Evolutionary conservation across 1,139 yeast species (phyloP).

Genomic region (Debaryomyces sp.): DNA sequence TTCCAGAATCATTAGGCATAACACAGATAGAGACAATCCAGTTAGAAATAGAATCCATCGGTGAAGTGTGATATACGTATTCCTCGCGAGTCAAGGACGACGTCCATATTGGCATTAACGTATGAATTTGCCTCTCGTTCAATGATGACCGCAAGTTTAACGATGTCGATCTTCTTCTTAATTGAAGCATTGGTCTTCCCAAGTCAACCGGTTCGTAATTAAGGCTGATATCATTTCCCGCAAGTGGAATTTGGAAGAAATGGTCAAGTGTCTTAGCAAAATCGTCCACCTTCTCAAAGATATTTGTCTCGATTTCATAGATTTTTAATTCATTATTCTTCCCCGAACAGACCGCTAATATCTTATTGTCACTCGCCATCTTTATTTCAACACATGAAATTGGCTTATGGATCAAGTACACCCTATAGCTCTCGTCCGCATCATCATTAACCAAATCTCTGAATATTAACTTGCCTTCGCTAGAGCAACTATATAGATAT

Average conservation of each 20-base stretch:
- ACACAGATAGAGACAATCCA: slow-evolving; percentile 28
- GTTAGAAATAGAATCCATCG: slow-evolving; percentile 23
- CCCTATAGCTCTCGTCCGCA: slow-evolving; percentile 32
- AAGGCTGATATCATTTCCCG: background rate
- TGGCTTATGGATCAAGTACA: slow-evolving; percentile 36
- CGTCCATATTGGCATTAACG: slow-evolving; percentile 25
- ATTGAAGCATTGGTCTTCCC: slow-evolving; percentile 6
- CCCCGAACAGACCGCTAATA: slow-evolving; percentile 44
- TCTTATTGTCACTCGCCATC: slow-evolving; percentile 14
- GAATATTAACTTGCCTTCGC: slow-evolving; percentile 44
- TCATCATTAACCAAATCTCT: slow-evolving; percentile 49
- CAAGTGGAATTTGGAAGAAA: slow-evolving; percentile 3
- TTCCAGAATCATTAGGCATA: slow-evolving; percentile 11
- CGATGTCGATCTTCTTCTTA: slow-evolving; percentile 16
- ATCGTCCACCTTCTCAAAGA: background rate
- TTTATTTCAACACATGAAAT: slow-evolving; percentile 36
- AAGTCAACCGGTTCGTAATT: slow-evolving; percentile 2
- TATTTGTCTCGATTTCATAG: slow-evolving; percentile 21
- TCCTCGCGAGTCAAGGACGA: slow-evolving; percentile 19
- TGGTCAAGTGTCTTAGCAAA: slow-evolving; percentile 1
- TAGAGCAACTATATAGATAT: slow-evolving; percentile 47
- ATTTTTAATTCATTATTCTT: slow-evolving; percentile 45
- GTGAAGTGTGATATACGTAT: slow-evolving; percentile 21
- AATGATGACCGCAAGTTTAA: slow-evolving; percentile 13
- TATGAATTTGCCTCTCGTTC: slow-evolving; percentile 21